Evolutionary conservation across 768 basidiomycete genomes (phyloP), one percentile per base, ranked within the genome.

Genomic region (Sarcomyxa edulis): DNA sequence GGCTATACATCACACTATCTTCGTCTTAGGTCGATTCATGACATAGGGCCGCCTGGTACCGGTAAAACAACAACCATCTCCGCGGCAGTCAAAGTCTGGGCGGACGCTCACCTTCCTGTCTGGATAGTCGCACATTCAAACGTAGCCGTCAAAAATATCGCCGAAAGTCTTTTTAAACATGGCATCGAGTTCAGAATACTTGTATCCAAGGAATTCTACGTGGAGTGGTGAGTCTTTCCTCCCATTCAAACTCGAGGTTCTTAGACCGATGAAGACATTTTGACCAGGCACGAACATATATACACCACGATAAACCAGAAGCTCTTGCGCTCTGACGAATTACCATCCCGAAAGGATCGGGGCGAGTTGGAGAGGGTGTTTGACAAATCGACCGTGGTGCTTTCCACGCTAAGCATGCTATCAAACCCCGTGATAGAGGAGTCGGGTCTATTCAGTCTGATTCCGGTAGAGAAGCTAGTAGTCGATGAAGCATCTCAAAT

Each of bases 401-500:
- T 78, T 2, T 74, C 62, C 28, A 77, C 74, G 1, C 43, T 78
- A 16, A 64, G 68, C 39, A 73, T 71, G 65, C 58, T 78, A 6
- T 73, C 70, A 4, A 72, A 71, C 27, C 68, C 68, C 25, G n/a
- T n/a, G n/a, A n/a, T n/a, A n/a, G n/a, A n/a, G n/a, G n/a, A n/a
- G n/a, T n/a, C n/a, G n/a, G 54, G 58, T 2, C 38, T 68, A 6
- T 68, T 66, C 46, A 30, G 50, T 0, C 21, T 66, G 4, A 51
- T 72, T 2, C 72, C 71, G 1, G 52, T 74, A 15, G 62, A 59
- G 18, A 54, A 60, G n/a, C 60, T 77, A 2, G 60, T 78, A n/a
- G 56, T 77, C n/a, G 75, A 78, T 39, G 74, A 78, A 51, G 75
- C 72, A 2, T 74, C 71, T 6, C 72, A 74, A 37, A 72, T 76